Evolutionary conservation across 371 early-diverging fungal genomes (phyloP), one percentile per base, ranked within the genome.

Genomic region (Choanephora cucurbitarum): DNA sequence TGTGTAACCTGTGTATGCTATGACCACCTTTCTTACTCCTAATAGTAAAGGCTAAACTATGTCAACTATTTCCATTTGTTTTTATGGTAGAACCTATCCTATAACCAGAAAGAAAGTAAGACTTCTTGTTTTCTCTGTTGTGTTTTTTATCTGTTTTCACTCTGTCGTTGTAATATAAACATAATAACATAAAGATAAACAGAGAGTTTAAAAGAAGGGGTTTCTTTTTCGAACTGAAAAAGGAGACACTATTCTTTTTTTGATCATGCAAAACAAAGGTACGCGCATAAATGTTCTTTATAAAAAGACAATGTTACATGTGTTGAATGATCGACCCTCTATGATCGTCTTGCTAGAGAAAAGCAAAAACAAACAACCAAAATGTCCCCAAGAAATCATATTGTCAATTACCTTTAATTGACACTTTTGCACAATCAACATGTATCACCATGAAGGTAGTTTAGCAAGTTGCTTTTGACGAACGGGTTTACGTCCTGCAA

Each of bases 401-500:
- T 60, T 49, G 28, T 42, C 50, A 55, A 49, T 60, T 60, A 44
- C 60, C 54, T 49, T 60, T 49, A 28, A 55, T 54, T 60, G 60
- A 60, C 60, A 60, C 21, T 39, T 18, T 43, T 28, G 28, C 28
- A 28, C 28, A 28, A 28, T 28, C 28, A 28, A 28, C 7, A 28
- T 28, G 57, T 57, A 44, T 44, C 15, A 57, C 57, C 50, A 57
- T 34, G 17, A 57, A 49, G 57, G 57, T 44, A 59, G 48, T 52
- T 59, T 52, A 47, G 50, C 23, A 28, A 7, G 28, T 28, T 28
- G 28, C 5, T 31, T 52, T 28, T 45, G 51, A 60, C 48, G 49
- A 54, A 60, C 60, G 43, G 52, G 52, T 6, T 58, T 47, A 41
- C 52, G 46, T 51, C 49, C 61, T 60, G 60, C 53, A 55, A 43